Evolutionary conservation across 2,329 filamentous ascomycete genomes (phyloP).

Genomic region (Cladophialophora bantiana): DNA sequence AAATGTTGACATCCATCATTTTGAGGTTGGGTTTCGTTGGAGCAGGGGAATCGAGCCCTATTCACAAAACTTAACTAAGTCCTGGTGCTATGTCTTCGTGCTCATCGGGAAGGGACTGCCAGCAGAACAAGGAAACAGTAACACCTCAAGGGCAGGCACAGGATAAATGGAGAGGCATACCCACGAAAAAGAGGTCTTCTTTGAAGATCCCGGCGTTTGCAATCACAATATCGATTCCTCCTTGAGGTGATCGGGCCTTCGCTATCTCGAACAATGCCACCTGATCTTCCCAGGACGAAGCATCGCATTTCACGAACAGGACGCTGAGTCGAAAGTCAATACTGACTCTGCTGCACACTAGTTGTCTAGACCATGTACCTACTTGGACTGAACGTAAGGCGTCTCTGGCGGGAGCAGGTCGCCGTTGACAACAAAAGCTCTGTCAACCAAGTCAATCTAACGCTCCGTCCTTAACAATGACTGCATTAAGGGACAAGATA

Average conservation of each 20-base stretch:
- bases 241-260: constrained; percentile 46
- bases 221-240: constrained; percentile 56
- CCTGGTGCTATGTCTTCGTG: too few species aligned
- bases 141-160: too few species aligned
- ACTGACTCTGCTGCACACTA: too few species aligned
- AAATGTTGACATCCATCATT: constrained; percentile 53
- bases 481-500: too few species aligned
- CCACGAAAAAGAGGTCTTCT: constrained; percentile 49
- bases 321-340: too few species aligned
- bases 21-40: constrained; percentile 52
- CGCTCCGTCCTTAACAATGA: too few species aligned
- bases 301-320: constrained; percentile 52
- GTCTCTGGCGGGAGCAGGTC: constrained; percentile 29
- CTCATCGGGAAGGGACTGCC: too few species aligned
- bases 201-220: constrained; percentile 55
- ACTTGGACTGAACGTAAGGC: constrained; percentile 9
- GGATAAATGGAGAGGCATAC: too few species aligned
- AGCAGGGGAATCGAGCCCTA: constrained; percentile 15
- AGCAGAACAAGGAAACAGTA: too few species aligned
- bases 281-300: constrained; percentile 55
- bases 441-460: constrained; percentile 42
- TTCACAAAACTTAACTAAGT: too few species aligned
- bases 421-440: constrained; percentile 53
- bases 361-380: too few species aligned
- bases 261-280: constrained; percentile 52